Conservation (phyloP, 2,329 filamentous ascomycete genomes). For the Chaetomium olivaceum region DNA sequence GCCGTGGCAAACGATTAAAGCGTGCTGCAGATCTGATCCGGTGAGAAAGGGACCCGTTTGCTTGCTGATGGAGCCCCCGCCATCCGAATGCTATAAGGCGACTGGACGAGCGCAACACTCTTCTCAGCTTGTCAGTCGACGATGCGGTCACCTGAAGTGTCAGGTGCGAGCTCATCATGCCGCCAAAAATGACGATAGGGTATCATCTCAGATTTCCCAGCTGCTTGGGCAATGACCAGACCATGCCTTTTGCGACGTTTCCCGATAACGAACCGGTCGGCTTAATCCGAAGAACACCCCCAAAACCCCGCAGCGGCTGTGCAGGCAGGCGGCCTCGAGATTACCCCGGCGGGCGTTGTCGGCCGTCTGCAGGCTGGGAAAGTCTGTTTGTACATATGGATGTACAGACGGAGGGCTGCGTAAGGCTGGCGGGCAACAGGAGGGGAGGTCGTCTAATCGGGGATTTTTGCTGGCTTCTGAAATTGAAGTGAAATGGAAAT, state of each 20-base stretch:
- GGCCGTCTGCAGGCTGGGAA: conserved; percentile 2
- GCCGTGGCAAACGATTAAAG: neutral
- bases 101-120: neutral
- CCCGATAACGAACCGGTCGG: conserved; percentile 13
- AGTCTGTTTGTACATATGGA: neutral
- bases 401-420: neutral
- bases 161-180: conserved; percentile 17
- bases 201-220: conserved; percentile 12
- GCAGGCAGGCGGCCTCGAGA: conserved; percentile 5
- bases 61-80: neutral
- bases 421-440: neutral
- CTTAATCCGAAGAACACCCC: conserved; percentile 19
- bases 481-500: neutral
- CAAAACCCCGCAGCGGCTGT: conserved; percentile 15
- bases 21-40: neutral
- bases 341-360: conserved; percentile 10
- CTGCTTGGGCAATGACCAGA: neutral
- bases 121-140: neutral
- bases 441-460: neutral
- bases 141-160: conserved; percentile 17
- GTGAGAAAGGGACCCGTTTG: neutral
- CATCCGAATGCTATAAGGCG: neutral
- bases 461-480: neutral
- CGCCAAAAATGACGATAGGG: neutral
- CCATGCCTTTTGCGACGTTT: neutral